Evolutionary conservation across 495 filamentous ascomycete species (phyloP).

Genomic region (Echria macrotheca): DNA sequence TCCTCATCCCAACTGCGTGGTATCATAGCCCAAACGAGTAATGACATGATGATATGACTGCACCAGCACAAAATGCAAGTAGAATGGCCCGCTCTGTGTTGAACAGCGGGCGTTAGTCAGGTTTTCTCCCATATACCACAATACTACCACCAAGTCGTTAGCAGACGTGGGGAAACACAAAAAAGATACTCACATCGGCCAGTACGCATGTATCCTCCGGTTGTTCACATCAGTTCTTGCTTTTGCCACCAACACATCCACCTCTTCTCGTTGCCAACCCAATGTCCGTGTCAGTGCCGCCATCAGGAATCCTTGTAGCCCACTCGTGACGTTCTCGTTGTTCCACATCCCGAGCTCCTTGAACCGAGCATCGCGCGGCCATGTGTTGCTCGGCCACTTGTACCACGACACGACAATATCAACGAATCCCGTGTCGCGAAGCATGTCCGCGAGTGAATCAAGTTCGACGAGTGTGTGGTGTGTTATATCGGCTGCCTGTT

Average conservation of each 20-base stretch:
- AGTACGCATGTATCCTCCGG: not conserved
- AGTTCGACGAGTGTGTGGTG: not conserved
- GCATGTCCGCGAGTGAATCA: not conserved
- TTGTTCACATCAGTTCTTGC: not conserved
- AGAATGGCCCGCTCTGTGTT: too few relatives aligned
- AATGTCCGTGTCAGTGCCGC: not conserved
- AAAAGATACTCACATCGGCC: conserved; percentile 2
- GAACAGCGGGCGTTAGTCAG: too few relatives aligned
- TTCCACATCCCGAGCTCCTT: conserved; percentile 5
- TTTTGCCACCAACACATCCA: not conserved
- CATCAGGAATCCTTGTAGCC: not conserved
- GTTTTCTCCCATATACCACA: conserved; percentile 4
- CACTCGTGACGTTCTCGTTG: not conserved
- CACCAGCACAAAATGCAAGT: too few relatives aligned
- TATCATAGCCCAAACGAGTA: too few relatives aligned
- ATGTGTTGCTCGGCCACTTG: not conserved
- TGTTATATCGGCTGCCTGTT: not conserved
- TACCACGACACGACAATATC: not conserved
- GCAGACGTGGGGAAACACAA: not conserved
- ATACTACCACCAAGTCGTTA: not conserved
- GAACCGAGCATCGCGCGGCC: not conserved
- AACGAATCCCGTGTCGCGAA: not conserved
- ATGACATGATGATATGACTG: too few relatives aligned
- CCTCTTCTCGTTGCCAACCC: not conserved
- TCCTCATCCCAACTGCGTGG: too few relatives aligned